Conservation (phyloP, 441 rosid species). For the Viola pubescens region DNA sequence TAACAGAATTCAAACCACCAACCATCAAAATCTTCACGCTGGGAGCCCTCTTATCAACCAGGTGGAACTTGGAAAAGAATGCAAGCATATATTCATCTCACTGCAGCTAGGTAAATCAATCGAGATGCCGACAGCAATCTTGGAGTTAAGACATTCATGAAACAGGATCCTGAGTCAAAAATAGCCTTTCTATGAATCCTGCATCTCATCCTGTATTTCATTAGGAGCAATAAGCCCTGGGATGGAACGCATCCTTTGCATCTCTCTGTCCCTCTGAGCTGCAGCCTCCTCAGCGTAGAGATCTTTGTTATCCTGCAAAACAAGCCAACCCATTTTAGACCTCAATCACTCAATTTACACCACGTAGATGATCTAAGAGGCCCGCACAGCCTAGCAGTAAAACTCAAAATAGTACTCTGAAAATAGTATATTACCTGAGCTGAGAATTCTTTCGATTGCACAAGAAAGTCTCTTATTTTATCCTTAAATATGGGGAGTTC, state of each 20-base stretch:
- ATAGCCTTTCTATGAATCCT: constrained; percentile 54
- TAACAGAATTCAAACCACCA: constrained; percentile 19
- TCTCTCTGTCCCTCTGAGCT: constrained; percentile 80
- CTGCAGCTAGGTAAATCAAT: constrained; percentile 17
- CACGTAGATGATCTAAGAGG: not conserved
- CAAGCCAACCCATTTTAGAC: not conserved
- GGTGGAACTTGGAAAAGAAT: constrained; percentile 24
- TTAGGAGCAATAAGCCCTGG: constrained; percentile 98
- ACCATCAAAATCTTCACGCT: constrained; percentile 18
- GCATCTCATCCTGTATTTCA: constrained; percentile 98
- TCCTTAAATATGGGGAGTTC: constrained; percentile 75
- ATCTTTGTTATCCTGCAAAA: constrained; percentile 88
- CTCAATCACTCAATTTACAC: not conserved
- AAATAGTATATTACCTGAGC: constrained; percentile 48
- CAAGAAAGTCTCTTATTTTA: constrained; percentile 90
- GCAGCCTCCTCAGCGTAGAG: constrained; percentile 98
- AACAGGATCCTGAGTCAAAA: constrained; percentile 26
- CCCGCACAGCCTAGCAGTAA: not conserved
- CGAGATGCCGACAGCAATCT: constrained; percentile 21
- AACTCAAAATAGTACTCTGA: not conserved
- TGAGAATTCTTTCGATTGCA: constrained; percentile 86
- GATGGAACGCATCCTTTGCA: constrained; percentile 89
- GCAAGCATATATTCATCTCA: constrained; percentile 22
- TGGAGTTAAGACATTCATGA: constrained; percentile 16
- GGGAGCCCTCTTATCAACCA: constrained; percentile 19